Percentiles rank a stretch among this genome's conserved stretches.
Conservation (phyloP, 2,329 filamentous ascomycete species). For the Calonectria pteridis region DNA sequence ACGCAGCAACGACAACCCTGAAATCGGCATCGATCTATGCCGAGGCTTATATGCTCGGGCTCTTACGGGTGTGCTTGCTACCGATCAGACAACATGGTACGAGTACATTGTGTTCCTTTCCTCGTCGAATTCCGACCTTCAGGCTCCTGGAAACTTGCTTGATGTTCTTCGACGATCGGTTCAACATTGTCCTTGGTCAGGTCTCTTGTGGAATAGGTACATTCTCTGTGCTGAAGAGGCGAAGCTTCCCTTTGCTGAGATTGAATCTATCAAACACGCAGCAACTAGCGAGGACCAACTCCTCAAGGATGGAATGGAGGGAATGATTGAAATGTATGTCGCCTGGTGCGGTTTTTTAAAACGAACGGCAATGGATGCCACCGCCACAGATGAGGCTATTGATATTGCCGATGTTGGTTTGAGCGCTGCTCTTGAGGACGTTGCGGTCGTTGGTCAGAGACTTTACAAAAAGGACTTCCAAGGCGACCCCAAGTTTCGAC, state of each 20-base stretch:
- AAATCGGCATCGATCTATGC: slow-evolving; percentile 64
- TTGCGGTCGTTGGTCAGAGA: slow-evolving; percentile 81
- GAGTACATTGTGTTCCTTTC: slow-evolving; percentile 83
- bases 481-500: slow-evolving; percentile 88
- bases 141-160: slow-evolving; percentile 64
- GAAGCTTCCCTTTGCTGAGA: slow-evolving; percentile 79
- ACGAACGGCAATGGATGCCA: slow-evolving; percentile 81
- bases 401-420: slow-evolving; percentile 94
- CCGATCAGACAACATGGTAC: slow-evolving; percentile 83
- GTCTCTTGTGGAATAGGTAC: slow-evolving; percentile 89
- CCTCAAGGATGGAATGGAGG: slow-evolving; percentile 87
- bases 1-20: slow-evolving; percentile 59
- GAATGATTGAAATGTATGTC: slow-evolving; percentile 90
- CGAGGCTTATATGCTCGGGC: slow-evolving; percentile 84
- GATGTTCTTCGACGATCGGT: slow-evolving; percentile 85
- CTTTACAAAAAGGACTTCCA: slow-evolving; percentile 81
- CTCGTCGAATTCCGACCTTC: slow-evolving; percentile 55
- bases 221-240: slow-evolving; percentile 87
- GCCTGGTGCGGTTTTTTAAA: slow-evolving; percentile 96
- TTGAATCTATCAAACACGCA: slow-evolving; percentile 91
- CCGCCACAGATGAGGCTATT: slow-evolving; percentile 82
- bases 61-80: slow-evolving; percentile 75
- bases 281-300: slow-evolving; percentile 89
- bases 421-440: slow-evolving; percentile 85
- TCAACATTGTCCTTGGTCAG: slow-evolving; percentile 93